phyloP scores from a whole-genome alignment of 2,329 filamentous ascomycete genomes.

The Zasmidium cellare region DNA sequence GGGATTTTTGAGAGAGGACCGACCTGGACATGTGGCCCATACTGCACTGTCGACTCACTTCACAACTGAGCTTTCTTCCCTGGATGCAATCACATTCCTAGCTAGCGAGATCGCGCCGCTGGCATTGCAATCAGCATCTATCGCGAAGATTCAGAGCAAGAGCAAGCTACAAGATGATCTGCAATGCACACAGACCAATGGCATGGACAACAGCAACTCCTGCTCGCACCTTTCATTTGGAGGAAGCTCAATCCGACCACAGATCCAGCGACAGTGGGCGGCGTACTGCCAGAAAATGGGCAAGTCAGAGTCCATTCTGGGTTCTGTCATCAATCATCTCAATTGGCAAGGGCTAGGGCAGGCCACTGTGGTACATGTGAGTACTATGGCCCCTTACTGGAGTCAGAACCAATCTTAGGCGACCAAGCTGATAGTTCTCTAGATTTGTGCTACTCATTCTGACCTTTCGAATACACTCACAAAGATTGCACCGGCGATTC shows the following conservation, averaged over 20 bases:
- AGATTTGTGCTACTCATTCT: neutral
- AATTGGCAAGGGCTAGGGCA: neutral
- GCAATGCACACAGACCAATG: neutral
- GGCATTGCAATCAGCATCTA: neutral
- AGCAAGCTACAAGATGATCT: too few species aligned
- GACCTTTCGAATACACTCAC: neutral
- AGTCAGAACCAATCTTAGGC: neutral
- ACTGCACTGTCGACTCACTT: neutral
- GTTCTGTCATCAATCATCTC: neutral
- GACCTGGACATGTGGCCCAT: conserved; percentile 1
- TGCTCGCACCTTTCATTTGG: neutral
- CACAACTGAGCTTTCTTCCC: conserved; percentile 1
- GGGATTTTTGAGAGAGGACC: neutral
- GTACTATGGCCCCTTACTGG: neutral
- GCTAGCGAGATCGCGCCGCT: conserved; percentile 1
- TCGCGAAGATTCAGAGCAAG: too few species aligned
- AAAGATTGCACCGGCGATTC: neutral
- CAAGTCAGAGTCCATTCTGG: neutral
- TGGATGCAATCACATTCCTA: conserved; percentile 3
- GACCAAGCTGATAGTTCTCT: neutral
- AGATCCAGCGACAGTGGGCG: neutral
- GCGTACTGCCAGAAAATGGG: neutral
- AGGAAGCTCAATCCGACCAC: neutral
- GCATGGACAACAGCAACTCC: neutral
- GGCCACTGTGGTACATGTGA: neutral